These are phyloP conservation scores for Trametes elegans DNA, from an alignment of 768 basidiomycete species.

Conservation along the genomic window DNA sequence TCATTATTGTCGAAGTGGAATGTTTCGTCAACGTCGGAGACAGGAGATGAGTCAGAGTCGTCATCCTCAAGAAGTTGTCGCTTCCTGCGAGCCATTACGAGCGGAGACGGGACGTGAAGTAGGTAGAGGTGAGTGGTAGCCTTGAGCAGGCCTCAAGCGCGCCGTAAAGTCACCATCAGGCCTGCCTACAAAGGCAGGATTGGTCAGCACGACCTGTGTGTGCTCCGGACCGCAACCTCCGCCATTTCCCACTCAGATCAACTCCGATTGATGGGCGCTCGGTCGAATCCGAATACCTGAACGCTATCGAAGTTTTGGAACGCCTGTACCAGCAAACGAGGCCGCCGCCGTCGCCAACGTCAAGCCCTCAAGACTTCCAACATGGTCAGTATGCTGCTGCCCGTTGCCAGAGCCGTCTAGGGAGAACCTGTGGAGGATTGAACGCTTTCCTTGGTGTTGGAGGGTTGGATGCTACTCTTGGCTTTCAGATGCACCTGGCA, in stretches of 20 bases:
- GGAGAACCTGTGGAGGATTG: slow-evolving; percentile 5
- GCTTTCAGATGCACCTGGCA: slow-evolving; percentile 29
- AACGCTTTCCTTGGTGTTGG: slow-evolving; percentile 4
- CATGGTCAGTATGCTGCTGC: slow-evolving; percentile 35
- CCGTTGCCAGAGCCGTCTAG: slow-evolving; percentile 5
- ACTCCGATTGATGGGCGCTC: slow-evolving; percentile 18
- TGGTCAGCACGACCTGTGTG: not conserved
- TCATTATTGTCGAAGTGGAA: slow-evolving; percentile 44
- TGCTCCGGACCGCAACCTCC: not conserved
- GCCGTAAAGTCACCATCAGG: not conserved
- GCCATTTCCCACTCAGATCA: not conserved
- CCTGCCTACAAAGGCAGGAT: not conserved
- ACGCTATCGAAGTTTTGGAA: slow-evolving; percentile 22
- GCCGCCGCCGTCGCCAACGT: slow-evolving; percentile 34
- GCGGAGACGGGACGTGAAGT: not conserved
- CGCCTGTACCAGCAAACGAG: slow-evolving; percentile 22
- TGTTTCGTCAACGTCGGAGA: slow-evolving; percentile 46
- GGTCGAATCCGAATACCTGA: slow-evolving; percentile 14
- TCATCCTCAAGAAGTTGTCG: slow-evolving; percentile 70
- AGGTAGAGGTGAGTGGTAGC: not conserved
- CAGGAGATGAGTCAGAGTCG: slow-evolving; percentile 65
- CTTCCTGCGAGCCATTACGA: slow-evolving; percentile 73
- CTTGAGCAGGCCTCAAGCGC: not conserved
- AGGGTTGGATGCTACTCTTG: slow-evolving; percentile 32
- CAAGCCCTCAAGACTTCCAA: slow-evolving; percentile 33